Conservation (phyloP, 1,284 basidiomycete genomes). For the Cystobasidiaceae sp. region DNA sequence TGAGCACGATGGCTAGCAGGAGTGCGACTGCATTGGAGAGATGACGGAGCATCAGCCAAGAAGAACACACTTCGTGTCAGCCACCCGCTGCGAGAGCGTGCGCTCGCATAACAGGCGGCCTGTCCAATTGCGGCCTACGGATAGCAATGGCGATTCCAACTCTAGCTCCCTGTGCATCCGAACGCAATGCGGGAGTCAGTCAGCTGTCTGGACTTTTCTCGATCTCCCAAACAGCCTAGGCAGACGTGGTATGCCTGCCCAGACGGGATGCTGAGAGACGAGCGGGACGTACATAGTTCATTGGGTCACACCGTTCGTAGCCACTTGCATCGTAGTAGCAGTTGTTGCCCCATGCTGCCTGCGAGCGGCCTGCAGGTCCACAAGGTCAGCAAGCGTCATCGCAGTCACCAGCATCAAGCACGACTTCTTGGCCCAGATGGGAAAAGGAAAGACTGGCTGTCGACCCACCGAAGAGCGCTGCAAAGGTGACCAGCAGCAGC, state of each 20-base stretch:
- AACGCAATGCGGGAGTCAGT: too few relatives aligned
- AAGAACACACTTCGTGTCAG: background rate
- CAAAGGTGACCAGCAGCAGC: too few relatives aligned
- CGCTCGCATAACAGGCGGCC: too few relatives aligned
- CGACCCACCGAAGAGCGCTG: too few relatives aligned
- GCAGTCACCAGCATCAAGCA: too few relatives aligned
- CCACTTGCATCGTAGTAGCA: conserved; percentile 13
- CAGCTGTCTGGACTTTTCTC: too few relatives aligned
- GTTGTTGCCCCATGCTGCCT: conserved; percentile 9
- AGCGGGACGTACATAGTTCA: conserved; percentile 6
- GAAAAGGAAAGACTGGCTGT: background rate
- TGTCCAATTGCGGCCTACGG: background rate
- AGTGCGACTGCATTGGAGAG: background rate
- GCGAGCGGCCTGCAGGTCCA: background rate
- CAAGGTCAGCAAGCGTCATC: too few relatives aligned
- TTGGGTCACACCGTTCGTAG: background rate
- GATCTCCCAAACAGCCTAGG: too few relatives aligned
- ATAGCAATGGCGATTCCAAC: conserved; percentile 13
- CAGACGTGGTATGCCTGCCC: too few relatives aligned
- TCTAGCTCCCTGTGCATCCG: conserved; percentile 17
- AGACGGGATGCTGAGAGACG: too few relatives aligned
- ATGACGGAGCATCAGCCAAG: background rate
- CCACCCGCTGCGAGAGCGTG: too few relatives aligned
- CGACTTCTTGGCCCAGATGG: too few relatives aligned
- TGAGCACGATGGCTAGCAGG: background rate